Evolutionary conservation across 2,329 filamentous ascomycete species (phyloP).

Genomic region (Chaetomium olivaceum): DNA sequence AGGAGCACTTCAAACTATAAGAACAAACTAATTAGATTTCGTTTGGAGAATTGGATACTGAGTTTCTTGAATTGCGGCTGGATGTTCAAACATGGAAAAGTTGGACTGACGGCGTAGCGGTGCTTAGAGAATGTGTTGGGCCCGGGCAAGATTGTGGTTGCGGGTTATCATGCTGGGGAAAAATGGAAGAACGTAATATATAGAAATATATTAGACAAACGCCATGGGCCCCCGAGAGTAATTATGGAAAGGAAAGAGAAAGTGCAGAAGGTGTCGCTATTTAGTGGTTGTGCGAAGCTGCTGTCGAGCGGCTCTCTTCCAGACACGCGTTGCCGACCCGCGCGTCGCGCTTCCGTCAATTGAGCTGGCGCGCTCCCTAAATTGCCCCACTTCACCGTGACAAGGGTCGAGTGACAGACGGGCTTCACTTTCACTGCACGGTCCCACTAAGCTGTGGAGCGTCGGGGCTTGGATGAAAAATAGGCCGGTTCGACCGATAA

Average conservation of each 20-base stretch:
- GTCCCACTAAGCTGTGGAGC: neutral
- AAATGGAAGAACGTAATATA: neutral
- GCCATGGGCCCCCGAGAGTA: neutral
- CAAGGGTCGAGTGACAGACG: too few species aligned
- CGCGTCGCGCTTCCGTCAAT: conserved; percentile 30
- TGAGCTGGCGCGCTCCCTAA: conserved; percentile 9
- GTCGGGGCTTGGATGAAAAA: conserved; percentile 28
- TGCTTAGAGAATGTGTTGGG: conserved; percentile 24
- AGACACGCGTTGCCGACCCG: conserved; percentile 16
- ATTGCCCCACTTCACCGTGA: conserved; percentile 27
- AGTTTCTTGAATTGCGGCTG: neutral
- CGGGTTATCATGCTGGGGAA: neutral
- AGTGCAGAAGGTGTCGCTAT: neutral
- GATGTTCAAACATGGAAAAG: neutral
- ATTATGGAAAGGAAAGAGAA: neutral
- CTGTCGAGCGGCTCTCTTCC: neutral
- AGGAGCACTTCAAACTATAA: conserved; percentile 17
- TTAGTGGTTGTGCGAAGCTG: neutral
- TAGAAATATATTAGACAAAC: neutral
- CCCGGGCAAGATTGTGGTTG: conserved; percentile 8
- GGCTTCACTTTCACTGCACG: too few species aligned
- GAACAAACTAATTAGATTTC: conserved; percentile 1
- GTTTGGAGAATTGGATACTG: neutral
- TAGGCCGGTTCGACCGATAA: conserved; percentile 22
- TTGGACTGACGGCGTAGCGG: conserved; percentile 7